phyloP scores from a whole-genome alignment of 805 yeast genomes.

The Candida tammaniensis region DNA sequence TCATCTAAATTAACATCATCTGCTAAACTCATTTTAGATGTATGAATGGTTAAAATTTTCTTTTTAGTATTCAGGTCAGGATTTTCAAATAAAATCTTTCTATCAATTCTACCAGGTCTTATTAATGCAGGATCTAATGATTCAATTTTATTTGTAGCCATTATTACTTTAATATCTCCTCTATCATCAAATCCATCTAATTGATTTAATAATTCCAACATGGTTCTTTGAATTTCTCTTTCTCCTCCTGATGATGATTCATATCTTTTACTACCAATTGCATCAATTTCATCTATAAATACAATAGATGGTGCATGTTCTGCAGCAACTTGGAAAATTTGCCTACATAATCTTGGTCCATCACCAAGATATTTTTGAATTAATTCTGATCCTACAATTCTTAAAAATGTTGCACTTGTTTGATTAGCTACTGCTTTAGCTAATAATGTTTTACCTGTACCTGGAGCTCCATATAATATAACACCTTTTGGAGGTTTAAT shows the following conservation, averaged over 20 bases:
- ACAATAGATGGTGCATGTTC: constrained; percentile 98
- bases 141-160: constrained; percentile 97
- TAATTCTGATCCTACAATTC: constrained; percentile 96
- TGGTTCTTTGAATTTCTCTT: constrained; percentile 95
- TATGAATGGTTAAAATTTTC: constrained; percentile 88
- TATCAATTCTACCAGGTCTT: constrained; percentile 96
- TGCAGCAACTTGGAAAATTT: constrained; percentile 92
- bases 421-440: constrained; percentile 99
- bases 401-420: constrained; percentile 90
- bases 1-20: constrained; percentile 87
- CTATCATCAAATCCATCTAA: constrained; percentile 96
- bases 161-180: constrained; percentile 94
- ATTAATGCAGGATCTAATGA: constrained; percentile 92
- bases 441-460: constrained; percentile 92
- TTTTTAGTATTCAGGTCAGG: constrained; percentile 92
- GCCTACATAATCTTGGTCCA: constrained; percentile 93
- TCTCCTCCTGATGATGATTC: constrained; percentile 98
- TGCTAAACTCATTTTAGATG: constrained; percentile 87
- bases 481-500: constrained; percentile 98
- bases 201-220: constrained; percentile 93
- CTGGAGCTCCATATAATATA: constrained; percentile 95
- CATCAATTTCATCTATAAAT: constrained; percentile 97
- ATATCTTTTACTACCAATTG: constrained; percentile 97
- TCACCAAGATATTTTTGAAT: constrained; percentile 97
- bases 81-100: constrained; percentile 92